phyloP scores from a whole-genome alignment of 2,329 filamentous ascomycete genomes.

The Claviceps fusiformis region DNA sequence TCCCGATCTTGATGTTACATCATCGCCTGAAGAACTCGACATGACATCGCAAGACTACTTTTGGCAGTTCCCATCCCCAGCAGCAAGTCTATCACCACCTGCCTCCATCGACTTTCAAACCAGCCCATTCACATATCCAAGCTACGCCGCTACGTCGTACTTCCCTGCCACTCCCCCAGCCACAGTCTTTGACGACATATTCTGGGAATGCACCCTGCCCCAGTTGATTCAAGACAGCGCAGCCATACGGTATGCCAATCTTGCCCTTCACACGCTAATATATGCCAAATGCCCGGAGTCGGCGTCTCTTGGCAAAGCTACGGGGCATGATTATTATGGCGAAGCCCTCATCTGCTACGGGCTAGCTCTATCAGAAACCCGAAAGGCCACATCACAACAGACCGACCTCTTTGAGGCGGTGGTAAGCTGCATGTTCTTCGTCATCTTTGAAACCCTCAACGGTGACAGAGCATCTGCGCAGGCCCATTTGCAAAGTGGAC shows the following conservation, averaged over 20 bases:
- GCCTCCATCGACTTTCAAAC: constrained; percentile 3
- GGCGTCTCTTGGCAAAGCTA: constrained; percentile 2
- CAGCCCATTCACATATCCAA: background rate
- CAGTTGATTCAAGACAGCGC: constrained; percentile 19
- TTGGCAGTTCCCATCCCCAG: constrained; percentile 1
- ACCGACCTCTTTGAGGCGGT: constrained; percentile 16
- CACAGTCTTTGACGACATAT: constrained; percentile 16
- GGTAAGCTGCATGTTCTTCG: constrained; percentile 23
- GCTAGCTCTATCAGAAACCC: constrained; percentile 17
- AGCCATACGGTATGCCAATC: constrained; percentile 22
- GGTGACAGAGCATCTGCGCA: constrained; percentile 21
- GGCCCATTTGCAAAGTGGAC: constrained; percentile 22
- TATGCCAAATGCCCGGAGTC: constrained; percentile 13
- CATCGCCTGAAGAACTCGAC: constrained; percentile 5
- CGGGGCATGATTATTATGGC: constrained; percentile 15
- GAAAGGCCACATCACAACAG: constrained; percentile 8
- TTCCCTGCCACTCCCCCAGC: background rate
- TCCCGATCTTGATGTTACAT: constrained; percentile 1
- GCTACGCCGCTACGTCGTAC: background rate
- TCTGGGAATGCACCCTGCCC: constrained; percentile 24
- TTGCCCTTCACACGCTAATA: constrained; percentile 22
- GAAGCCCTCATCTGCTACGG: constrained; percentile 21
- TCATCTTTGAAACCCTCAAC: constrained; percentile 24
- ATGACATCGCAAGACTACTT: background rate
- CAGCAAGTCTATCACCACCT: constrained; percentile 2